A percentile compares a stretch with the other conserved stretches of the same genome.
These are phyloP conservation scores for Nakazawaea ambrosiae DNA, from an alignment of 805 yeast species.

Conservation along the genomic window DNA sequence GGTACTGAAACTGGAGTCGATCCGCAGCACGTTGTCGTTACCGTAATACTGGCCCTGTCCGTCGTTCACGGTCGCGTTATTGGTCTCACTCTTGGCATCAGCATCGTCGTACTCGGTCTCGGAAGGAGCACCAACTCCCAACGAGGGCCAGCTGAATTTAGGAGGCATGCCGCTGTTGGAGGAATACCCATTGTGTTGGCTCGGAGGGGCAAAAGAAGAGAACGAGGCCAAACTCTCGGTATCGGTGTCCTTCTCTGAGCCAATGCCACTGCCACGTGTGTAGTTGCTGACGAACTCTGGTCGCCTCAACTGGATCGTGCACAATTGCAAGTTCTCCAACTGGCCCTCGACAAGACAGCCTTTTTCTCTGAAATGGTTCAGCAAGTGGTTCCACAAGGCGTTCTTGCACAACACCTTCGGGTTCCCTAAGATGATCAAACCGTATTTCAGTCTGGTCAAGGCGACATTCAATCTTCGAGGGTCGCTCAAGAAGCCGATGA, in stretches of 20 bases:
- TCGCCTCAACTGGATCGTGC: slow-evolving; percentile 48
- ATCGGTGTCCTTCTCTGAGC: slow-evolving; percentile 22
- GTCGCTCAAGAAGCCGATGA: slow-evolving; percentile 79
- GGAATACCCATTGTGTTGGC: slow-evolving; percentile 9
- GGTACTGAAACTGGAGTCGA: slow-evolving; percentile 24
- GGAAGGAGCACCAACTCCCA: neutral
- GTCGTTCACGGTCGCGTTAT: neutral
- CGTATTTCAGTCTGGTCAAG: slow-evolving; percentile 80
- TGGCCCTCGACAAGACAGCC: slow-evolving; percentile 91
- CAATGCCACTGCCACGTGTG: slow-evolving; percentile 4
- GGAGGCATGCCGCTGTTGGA: neutral
- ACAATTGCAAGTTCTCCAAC: slow-evolving; percentile 67
- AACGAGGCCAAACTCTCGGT: slow-evolving; percentile 23
- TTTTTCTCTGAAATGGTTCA: slow-evolving; percentile 71
- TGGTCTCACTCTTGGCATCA: neutral
- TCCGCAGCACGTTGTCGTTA: slow-evolving; percentile 2
- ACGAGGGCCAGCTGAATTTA: neutral
- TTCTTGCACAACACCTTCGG: slow-evolving; percentile 70
- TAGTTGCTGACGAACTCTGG: no score
- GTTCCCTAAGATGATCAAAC: slow-evolving; percentile 75
- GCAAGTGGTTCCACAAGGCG: slow-evolving; percentile 69
- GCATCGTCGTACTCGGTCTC: neutral
- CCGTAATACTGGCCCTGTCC: slow-evolving; percentile 4
- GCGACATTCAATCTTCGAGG: slow-evolving; percentile 87
- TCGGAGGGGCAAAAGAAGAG: slow-evolving; percentile 28